phyloP scores from a whole-genome alignment of 371 early-diverging fungal species.

The Mortierella sp. region DNA sequence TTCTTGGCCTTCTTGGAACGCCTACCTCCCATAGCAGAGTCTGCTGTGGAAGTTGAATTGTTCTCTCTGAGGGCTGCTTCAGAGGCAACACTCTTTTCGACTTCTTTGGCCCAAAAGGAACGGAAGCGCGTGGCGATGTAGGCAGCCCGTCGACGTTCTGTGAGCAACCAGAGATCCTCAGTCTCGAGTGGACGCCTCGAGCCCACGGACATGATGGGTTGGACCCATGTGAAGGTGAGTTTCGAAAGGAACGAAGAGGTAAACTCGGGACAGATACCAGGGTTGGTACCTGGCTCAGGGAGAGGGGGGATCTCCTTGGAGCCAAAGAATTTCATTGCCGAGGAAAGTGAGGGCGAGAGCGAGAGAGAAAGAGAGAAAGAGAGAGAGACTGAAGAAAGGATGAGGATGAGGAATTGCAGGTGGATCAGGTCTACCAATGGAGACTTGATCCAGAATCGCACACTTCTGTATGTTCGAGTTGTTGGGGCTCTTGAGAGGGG shows the following conservation, averaged over 20 bases:
- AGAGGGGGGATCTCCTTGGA: slow-evolving; percentile 21
- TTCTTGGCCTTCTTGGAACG: slow-evolving; percentile 1
- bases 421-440: too few relatives aligned
- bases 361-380: background rate
- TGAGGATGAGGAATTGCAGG: too few relatives aligned
- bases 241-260: slow-evolving; percentile 45
- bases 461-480: too few relatives aligned
- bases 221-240: slow-evolving; percentile 54
- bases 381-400: background rate
- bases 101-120: slow-evolving; percentile 46
- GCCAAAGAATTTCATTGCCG: background rate
- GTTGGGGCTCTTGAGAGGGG: too few relatives aligned
- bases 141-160: slow-evolving; percentile 37
- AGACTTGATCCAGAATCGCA: too few relatives aligned
- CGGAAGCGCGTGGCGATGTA: slow-evolving; percentile 42
- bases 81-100: slow-evolving; percentile 24
- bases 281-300: slow-evolving; percentile 35
- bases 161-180: slow-evolving; percentile 55
- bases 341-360: background rate
- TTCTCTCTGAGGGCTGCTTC: background rate
- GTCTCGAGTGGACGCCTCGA: slow-evolving; percentile 55
- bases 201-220: slow-evolving; percentile 51
- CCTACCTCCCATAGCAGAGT: background rate
- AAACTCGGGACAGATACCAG: slow-evolving; percentile 48
- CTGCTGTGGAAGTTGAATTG: too few relatives aligned